Conservation (phyloP, 352 stramenopile species). For the Phytopythium helicoides region DNA sequence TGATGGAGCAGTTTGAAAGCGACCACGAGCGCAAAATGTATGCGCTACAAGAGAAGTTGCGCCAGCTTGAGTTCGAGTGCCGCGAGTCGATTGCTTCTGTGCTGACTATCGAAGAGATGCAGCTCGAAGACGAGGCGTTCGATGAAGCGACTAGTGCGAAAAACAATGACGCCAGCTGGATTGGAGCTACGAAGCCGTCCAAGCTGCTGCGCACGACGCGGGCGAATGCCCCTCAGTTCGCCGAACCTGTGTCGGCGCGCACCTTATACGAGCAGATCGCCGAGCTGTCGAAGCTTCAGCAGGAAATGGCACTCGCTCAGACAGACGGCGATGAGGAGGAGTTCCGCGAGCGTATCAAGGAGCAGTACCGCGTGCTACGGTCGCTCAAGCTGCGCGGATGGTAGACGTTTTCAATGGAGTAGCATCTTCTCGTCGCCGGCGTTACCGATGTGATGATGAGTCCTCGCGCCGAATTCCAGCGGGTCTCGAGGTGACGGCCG, state of each 20-base stretch:
- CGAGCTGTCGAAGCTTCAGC: slow-evolving; percentile 52
- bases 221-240: slow-evolving; percentile 14
- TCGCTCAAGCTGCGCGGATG: slow-evolving; percentile 39
- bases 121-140: slow-evolving; percentile 7
- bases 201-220: slow-evolving; percentile 13
- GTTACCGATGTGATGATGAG: neutral
- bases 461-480: neutral
- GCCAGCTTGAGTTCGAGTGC: slow-evolving; percentile 48
- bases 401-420: neutral
- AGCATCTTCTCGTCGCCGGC: neutral
- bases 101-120: slow-evolving; percentile 45
- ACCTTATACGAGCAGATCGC: slow-evolving; percentile 51
- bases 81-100: slow-evolving; percentile 56
- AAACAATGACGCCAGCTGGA: slow-evolving; percentile 21
- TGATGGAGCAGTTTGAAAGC: slow-evolving; percentile 43
- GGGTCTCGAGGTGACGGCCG: no score
- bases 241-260: slow-evolving; percentile 34
- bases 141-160: slow-evolving; percentile 18
- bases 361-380: slow-evolving; percentile 51
- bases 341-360: slow-evolving; percentile 50
- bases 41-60: slow-evolving; percentile 34
- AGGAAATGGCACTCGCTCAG: slow-evolving; percentile 42
- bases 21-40: slow-evolving; percentile 49
- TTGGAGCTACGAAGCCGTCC: slow-evolving; percentile 21
- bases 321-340: slow-evolving; percentile 45